phyloP scores from a whole-genome alignment of 1,284 basidiomycete genomes.

The Violaceomyces palustris region DNA sequence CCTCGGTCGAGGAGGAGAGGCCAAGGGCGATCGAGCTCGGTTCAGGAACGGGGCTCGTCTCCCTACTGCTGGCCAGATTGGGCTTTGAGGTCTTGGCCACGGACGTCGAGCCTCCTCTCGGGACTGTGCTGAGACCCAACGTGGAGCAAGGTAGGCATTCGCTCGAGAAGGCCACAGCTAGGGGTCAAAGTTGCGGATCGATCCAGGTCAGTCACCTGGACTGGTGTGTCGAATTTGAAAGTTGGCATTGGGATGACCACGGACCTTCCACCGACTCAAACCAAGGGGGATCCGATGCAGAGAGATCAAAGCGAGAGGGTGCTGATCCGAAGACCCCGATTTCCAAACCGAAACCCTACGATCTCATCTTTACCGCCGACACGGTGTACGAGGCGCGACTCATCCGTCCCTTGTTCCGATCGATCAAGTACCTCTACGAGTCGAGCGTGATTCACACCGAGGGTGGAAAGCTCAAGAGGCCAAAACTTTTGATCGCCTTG shows the following conservation, averaged over 20 bases:
- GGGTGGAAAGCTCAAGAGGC: too few species aligned
- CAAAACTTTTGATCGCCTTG: conserved; percentile 54
- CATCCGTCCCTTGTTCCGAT: conserved; percentile 65
- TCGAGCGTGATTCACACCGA: too few species aligned
- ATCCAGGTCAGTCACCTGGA: conserved; percentile 64
- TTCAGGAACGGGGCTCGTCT: conserved; percentile 34
- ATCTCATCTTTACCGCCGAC: conserved; percentile 77
- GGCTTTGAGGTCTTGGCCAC: conserved; percentile 76
- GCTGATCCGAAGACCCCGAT: background rate
- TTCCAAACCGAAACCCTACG: too few species aligned
- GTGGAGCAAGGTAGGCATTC: conserved; percentile 58
- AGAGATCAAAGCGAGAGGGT: too few species aligned
- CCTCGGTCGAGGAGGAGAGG: too few species aligned
- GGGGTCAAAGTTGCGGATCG: conserved; percentile 28
- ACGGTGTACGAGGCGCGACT: conserved; percentile 70
- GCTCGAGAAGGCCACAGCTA: background rate
- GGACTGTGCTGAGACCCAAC: conserved; percentile 66
- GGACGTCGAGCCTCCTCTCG: conserved; percentile 67
- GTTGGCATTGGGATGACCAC: conserved; percentile 17
- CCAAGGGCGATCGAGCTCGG: conserved; percentile 20
- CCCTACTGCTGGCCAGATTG: conserved; percentile 64
- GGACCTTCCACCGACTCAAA: conserved; percentile 53
- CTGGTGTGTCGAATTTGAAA: conserved; percentile 51
- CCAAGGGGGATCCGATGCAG: background rate
- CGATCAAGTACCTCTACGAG: conserved; percentile 59